Base-by-base conservation (phyloP, 768 basidiomycete genomes). In the Pleurotus citrinopileatus region DNA sequence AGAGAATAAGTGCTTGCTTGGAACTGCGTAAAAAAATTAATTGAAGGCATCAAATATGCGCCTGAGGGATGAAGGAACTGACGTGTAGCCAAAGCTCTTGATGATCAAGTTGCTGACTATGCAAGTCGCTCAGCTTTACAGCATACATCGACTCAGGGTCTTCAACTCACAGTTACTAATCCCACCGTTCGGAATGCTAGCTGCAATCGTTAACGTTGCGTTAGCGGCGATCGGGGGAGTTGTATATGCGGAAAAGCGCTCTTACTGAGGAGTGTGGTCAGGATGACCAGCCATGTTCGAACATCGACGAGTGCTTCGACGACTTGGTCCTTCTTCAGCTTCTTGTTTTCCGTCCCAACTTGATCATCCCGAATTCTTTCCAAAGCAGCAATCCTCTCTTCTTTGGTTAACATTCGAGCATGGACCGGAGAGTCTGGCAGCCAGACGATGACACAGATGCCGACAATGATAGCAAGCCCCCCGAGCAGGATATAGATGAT, bases 281-380 rank as follows among this genome's bases (percentile, higher is more conserved):
- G 62, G 15, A 84, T 77, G 34, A 87, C 76, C 10, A 86, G 60
- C 83, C 84, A 87, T 0, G 84, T 83, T 25, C 83, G 73, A 6
- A 81, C 55, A 59, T 87, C 86, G 3, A 64, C 64, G 2, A 86
- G 38, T 0, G 84, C 82, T 61, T 87, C 83, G 36, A 75, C 60
- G 23, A 82, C 70, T 61, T 86, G 84, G 9, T 79, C 73, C 61
- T 68, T 76, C 71, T 87, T 87, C 62, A 82, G 66, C 4, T 68
- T 73, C 67, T 79, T 81, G 67, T 85, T 85, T 59, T 78, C 75
- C 1, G 79, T 84, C 1, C 85, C 86, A 40, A 81, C 81, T 56
- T 83, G 79, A 57, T 85, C 83, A 56, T 84, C 74, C n/a, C 82
- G 80, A 9, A 87, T 82, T 32, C 86, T 78, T 62, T 87, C 86